Evolutionary conservation across 2,329 filamentous ascomycete genomes (phyloP).

Genomic region (Lachnellula cervina): DNA sequence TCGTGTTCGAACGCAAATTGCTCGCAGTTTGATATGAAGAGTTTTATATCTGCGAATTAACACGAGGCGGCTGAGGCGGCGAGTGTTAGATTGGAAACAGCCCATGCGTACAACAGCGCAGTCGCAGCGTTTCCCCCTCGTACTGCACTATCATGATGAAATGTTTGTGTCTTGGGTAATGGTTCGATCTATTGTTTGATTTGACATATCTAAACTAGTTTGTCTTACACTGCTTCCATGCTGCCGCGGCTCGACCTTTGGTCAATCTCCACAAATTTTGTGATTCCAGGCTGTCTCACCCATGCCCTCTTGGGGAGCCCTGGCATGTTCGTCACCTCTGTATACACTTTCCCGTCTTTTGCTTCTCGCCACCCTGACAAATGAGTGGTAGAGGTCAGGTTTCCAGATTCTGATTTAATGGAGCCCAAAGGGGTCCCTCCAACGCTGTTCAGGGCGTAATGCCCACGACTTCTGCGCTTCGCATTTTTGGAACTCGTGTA

Average conservation of each 20-base stretch:
- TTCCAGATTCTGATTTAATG: neutral
- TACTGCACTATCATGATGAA: neutral
- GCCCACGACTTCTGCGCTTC: neutral
- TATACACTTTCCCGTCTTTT: neutral
- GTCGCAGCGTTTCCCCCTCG: neutral
- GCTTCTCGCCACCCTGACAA: neutral
- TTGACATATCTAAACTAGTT: neutral
- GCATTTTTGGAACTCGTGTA: neutral
- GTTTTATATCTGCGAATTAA: neutral
- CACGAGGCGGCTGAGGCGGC: neutral
- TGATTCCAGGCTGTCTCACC: neutral
- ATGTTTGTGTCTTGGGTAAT: neutral
- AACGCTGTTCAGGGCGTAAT: neutral
- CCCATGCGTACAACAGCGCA: neutral
- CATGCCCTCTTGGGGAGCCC: neutral
- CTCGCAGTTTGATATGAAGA: neutral
- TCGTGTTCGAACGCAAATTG: no score
- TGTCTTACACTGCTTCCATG: neutral
- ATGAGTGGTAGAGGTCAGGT: neutral
- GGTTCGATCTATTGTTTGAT: neutral
- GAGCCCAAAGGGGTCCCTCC: neutral
- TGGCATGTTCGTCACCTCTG: neutral
- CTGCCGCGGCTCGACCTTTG: neutral
- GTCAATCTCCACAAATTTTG: neutral
- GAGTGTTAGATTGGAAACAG: neutral